These are phyloP conservation scores for Pseudocercospora fuligena DNA, from an alignment of 2,329 filamentous ascomycete species.

Conservation along the genomic window DNA sequence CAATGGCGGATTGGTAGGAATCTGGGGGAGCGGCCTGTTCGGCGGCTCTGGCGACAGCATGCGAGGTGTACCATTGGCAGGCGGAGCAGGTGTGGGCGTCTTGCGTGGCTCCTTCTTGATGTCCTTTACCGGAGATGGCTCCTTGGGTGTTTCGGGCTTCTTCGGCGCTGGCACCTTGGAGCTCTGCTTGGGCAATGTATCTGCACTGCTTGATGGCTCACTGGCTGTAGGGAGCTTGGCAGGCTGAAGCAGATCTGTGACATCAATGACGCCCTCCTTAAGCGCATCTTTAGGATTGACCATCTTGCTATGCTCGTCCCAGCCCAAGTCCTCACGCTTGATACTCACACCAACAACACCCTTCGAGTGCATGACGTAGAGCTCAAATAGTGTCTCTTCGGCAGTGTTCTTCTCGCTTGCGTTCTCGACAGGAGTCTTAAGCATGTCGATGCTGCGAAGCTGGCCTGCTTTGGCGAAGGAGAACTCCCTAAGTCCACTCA, in stretches of 20 bases:
- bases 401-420: slow-evolving; percentile 62
- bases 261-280: slow-evolving; percentile 72
- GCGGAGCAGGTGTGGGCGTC: slow-evolving; percentile 24
- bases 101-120: slow-evolving; percentile 29
- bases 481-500: slow-evolving; percentile 95
- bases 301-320: slow-evolving; percentile 88
- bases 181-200: slow-evolving; percentile 24
- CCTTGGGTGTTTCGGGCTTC: slow-evolving; percentile 33
- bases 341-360: slow-evolving; percentile 90
- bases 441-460: slow-evolving; percentile 86
- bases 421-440: slow-evolving; percentile 65
- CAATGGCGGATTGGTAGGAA: slow-evolving; percentile 39
- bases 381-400: slow-evolving; percentile 82
- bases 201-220: slow-evolving; percentile 26
- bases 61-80: slow-evolving; percentile 21
- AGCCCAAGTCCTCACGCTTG: slow-evolving; percentile 87
- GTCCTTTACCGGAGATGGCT: slow-evolving; percentile 25
- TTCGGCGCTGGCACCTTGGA: slow-evolving; percentile 27
- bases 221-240: slow-evolving; percentile 24
- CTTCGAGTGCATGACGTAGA: slow-evolving; percentile 97
- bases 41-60: slow-evolving; percentile 29
- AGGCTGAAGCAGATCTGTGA: slow-evolving; percentile 64
- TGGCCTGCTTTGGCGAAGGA: slow-evolving; percentile 86
- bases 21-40: slow-evolving; percentile 32
- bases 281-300: slow-evolving; percentile 77